Conservation (phyloP, 495 filamentous ascomycete genomes). For the Neurospora sp. region DNA sequence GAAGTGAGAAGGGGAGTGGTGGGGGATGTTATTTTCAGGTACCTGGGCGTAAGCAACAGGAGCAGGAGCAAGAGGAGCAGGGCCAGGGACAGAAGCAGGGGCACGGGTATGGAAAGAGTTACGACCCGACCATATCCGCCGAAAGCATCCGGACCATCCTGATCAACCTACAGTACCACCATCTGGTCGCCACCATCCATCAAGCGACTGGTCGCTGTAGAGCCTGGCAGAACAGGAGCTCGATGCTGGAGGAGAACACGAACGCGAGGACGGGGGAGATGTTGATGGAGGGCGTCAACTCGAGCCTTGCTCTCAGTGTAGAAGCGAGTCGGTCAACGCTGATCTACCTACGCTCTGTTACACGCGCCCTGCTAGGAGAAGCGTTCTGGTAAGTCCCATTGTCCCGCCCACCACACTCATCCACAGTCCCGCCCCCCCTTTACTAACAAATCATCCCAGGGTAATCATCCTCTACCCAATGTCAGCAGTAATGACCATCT, state of each 20-base stretch:
- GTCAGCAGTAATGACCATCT: constrained; percentile 39
- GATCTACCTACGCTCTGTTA: constrained; percentile 32
- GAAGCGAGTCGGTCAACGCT: constrained; percentile 44
- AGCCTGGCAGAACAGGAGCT: constrained; percentile 10
- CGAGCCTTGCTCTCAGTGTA: constrained; percentile 39
- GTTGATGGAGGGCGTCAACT: constrained; percentile 34
- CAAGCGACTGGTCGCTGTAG: constrained; percentile 39
- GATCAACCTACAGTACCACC: constrained; percentile 40
- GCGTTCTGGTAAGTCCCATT: constrained; percentile 35
- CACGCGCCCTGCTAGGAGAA: constrained; percentile 31
- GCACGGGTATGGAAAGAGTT: background rate
- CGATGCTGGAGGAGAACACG: constrained; percentile 1
- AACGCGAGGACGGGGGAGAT: constrained; percentile 10
- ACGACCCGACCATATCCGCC: background rate
- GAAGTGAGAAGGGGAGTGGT: too few species aligned
- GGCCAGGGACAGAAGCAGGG: too few species aligned
- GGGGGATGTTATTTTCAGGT: too few species aligned
- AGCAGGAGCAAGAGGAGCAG: too few species aligned
- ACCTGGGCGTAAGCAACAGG: too few species aligned
- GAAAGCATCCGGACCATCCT: constrained; percentile 34
- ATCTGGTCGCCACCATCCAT: constrained; percentile 43
- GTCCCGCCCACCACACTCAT: background rate
- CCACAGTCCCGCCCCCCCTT: background rate
- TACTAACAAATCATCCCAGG: constrained; percentile 6
- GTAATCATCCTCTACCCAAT: constrained; percentile 43